Conservation (phyloP, 352 stramenopile genomes). For the Aphanomyces stellatus region DNA sequence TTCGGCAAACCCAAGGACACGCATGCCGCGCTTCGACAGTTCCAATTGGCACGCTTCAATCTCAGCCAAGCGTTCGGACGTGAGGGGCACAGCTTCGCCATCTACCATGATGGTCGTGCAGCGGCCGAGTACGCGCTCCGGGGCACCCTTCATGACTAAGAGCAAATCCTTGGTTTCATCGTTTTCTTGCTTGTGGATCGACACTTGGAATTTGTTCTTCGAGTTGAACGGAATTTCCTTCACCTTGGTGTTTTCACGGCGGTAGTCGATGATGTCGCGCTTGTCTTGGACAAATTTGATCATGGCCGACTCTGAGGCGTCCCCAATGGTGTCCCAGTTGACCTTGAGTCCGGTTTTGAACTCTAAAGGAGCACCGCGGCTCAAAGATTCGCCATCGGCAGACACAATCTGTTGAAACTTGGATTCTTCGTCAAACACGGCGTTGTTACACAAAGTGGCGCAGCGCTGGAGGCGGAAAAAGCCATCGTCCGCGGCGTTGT, state of each 20-base stretch:
- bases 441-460: conserved; percentile 68
- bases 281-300: conserved; percentile 34
- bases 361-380: conserved; percentile 2
- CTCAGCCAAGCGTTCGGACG: conserved; percentile 25
- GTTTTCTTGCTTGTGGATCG: conserved; percentile 22
- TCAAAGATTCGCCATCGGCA: conserved; percentile 25
- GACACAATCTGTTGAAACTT: conserved; percentile 62
- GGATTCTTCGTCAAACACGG: conserved; percentile 67
- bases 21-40: conserved; percentile 41
- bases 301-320: conserved; percentile 35
- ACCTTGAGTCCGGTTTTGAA: conserved; percentile 31
- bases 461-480: conserved; percentile 55
- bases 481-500: conserved; percentile 35
- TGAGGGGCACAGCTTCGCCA: conserved; percentile 36
- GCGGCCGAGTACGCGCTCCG: conserved; percentile 74
- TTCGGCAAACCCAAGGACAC: conserved; percentile 46
- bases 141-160: conserved; percentile 85
- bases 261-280: conserved; percentile 26
- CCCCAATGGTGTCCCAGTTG: conserved; percentile 35
- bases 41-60: conserved; percentile 50
- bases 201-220: conserved; percentile 21
- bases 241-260: conserved; percentile 19
- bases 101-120: conserved; percentile 66
- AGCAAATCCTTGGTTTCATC: conserved; percentile 18
- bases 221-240: conserved; percentile 22